Evolutionary conservation across 164 flowering plant species (phyloP), one percentile per base, ranked within the genome.

Genomic region (Cinnamomum micranthum): DNA sequence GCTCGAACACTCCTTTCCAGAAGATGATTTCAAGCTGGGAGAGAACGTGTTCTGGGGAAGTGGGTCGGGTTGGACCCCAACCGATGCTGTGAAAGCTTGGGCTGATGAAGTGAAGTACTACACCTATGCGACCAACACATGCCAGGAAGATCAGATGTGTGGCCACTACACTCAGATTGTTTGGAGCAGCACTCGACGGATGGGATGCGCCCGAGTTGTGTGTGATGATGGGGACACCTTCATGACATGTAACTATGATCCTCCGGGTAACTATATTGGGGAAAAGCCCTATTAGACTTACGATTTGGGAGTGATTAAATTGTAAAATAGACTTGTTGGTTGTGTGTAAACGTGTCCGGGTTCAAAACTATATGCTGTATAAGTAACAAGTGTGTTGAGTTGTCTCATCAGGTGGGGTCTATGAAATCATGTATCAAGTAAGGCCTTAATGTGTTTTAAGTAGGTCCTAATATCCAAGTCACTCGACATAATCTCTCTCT

Each of bases 131-230:
- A 71, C 78, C 6, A 95, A 95, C 75, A 77, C 82, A 2, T 95
- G 99, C 76, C 79, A 72, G 33, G 77, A 12, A 0, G 91, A 87
- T 0, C 78, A 89, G 51, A 68, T 84, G 84, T 95, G 99, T 76
- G 97, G 98, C 2, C 98, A 93, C 76, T 95, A 91, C 68, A 95
- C 99, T 1, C 99, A 95, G 74, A 85, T 95, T 50, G 97, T 95
- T 60, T 95, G 99, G 99, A 86, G 62, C 79, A 80, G 4, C 22
- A 95, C 94, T 2, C 74, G 87, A 67, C 75, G 87, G 15, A 14
- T 95, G 62, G 99, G 98, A 23, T 95, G 98, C 62, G 93, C 96
- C 52, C 81, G 96, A 20, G 87, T 85, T 59, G 85, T 87, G 31
- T 95, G 99, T 71, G 88, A 88, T 27, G 81, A 66, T 71, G 97